Conservation (phyloP, 2,329 filamentous ascomycete genomes). For the Plenodomus lindquistii region DNA sequence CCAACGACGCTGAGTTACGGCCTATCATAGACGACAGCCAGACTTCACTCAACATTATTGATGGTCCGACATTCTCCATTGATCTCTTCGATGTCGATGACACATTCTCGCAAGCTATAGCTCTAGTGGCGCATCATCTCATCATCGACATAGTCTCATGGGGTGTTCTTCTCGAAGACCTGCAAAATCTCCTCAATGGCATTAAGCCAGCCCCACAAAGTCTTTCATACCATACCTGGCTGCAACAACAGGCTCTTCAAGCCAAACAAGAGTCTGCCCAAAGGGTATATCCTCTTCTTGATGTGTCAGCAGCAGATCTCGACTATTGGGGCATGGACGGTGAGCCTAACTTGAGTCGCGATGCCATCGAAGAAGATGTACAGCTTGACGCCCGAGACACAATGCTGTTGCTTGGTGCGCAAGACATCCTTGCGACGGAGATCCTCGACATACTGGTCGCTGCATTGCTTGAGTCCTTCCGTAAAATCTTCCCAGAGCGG, state of each 20-base stretch:
- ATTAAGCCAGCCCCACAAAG: conserved; percentile 29
- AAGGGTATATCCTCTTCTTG: conserved; percentile 30
- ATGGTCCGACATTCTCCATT: conserved; percentile 47
- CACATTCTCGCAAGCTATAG: conserved; percentile 39
- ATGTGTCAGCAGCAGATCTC: conserved; percentile 31
- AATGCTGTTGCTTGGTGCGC: conserved; percentile 36
- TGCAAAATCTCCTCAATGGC: conserved; percentile 40
- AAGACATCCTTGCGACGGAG: conserved; percentile 41
- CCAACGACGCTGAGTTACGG: conserved; percentile 17
- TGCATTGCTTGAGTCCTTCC: conserved; percentile 49
- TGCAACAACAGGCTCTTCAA: conserved; percentile 36
- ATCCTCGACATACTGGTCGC: conserved; percentile 44
- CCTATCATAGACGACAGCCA: conserved; percentile 36
- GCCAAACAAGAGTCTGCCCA: conserved; percentile 26
- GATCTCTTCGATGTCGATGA: conserved; percentile 47
- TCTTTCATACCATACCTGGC: conserved; percentile 45
- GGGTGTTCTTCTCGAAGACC: conserved; percentile 45
- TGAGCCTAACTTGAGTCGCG: conserved; percentile 38
- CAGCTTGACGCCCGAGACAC: conserved; percentile 37
- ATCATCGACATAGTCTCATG: conserved; percentile 46
- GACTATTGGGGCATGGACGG: conserved; percentile 46
- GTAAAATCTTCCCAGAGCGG: conserved; percentile 48
- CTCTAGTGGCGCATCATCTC: conserved; percentile 44
- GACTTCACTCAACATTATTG: conserved; percentile 35
- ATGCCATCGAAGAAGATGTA: conserved; percentile 37